Base-by-base conservation (phyloP, 2,329 filamentous ascomycete genomes). In the Hirsutella thompsonii region DNA sequence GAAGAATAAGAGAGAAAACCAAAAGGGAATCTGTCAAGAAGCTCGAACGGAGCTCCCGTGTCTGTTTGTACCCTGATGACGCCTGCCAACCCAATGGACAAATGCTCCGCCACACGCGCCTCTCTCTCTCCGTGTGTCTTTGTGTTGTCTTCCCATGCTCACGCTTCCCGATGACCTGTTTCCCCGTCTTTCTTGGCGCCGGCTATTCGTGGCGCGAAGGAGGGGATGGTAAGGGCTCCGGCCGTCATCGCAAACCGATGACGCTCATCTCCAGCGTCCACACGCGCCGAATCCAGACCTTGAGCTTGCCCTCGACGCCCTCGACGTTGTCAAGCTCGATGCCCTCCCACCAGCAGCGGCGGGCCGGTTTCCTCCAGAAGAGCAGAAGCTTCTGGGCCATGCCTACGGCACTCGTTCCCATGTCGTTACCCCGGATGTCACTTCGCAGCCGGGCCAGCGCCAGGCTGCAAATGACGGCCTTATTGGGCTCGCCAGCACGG, bases 201-300 rank as follows among this genome's bases (percentile, higher is more conserved):
- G n/a, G n/a, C n/a, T n/a, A n/a, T n/a, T n/a, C n/a, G n/a, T n/a
- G n/a, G n/a, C 23, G 23, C 23, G 6, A 26, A 11, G 6, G 6
- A 26, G 6, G 23, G 23, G 23, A 6, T 11, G 6, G 23, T 11
- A 11, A 26, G 23, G 23, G 23, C 11, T 26, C 11, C 6, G 23
- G 11, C 14, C n/a, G 20, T 38, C 42, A 44, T 16, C 39, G 81
- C 51, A 93, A 70, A 42, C 86, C 86, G 60, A 93, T 92, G 41
- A 92, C 86, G 58, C 85, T 92, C 86, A 98, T 98, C 70, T 98
- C 92, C 44, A 98, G 72, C 44, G 92, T 98, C 92, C 92, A 98
- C 44, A 98, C 92, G 54, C 92, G 77, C 56, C 92, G 75, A 59
- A 98, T 96, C 92, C 92, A 98, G 44, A 98, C 88, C 66, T 98